Base-by-base conservation (phyloP, 345 rosid species). In the Xanthoceras sorbifolium region DNA sequence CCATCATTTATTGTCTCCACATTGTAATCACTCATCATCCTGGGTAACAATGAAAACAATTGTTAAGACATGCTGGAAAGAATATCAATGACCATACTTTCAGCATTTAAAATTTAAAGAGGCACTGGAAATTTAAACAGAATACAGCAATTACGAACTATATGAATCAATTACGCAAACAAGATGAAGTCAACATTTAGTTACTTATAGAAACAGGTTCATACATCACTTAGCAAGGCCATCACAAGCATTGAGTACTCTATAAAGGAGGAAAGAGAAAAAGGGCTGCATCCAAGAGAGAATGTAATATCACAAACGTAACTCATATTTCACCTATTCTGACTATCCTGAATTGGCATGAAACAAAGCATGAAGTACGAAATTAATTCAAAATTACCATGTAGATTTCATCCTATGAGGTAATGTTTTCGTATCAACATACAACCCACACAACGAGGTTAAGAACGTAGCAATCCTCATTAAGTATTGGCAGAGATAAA, bases 11-110 rank as follows among this genome's bases (percentile, higher is more conserved):
- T 86, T 23, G 86, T 87, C 87, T 91, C 93, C 81, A 89, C 93
- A 66, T 75, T 79, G 86, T 91, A 89, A 79, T 91, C 91, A 71
- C 91, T 91, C 95, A 89, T 91, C 95, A 89, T 91, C 89, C 95
- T 91, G 89, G 34, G 83, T 9, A 66, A 75, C 71, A 72, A 22
- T 17, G 62, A 74, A 77, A 4, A 54, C n/a, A 84, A n/a, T 42
- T 65, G 26, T 20, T 62, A 74, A 76, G 31, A 71, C 75, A 23
- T 66, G 60, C 18, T n/a, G 15, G 28, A 34, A 38, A 64, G 38
- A 81, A 55, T 34, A 40, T n/a, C n/a, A 75, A 15, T 28, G 44
- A 40, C 57, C 34, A 57, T 40, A 38, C 69, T 62, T 69, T 62
- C 29, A 52, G 34, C 50, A 42, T 29, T 26, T 38, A 40, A 14